These are phyloP conservation scores for Panaeolus cyanescens DNA, from an alignment of 768 basidiomycete species.

Conservation along the genomic window DNA sequence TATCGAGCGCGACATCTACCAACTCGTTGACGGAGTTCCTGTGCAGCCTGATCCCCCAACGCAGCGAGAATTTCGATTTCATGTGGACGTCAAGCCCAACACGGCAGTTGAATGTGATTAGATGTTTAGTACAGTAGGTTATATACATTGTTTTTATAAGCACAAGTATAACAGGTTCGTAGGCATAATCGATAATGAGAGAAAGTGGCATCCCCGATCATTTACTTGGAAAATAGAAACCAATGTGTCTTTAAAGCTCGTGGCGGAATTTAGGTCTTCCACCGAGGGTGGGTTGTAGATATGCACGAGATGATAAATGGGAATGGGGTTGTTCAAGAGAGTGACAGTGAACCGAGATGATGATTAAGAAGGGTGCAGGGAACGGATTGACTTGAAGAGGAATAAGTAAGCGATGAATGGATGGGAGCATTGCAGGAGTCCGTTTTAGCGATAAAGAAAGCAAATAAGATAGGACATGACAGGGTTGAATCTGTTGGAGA, in stretches of 20 bases:
- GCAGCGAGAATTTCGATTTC: slow-evolving; percentile 56
- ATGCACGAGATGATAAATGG: background rate
- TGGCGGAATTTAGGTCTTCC: background rate
- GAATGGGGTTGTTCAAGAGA: background rate
- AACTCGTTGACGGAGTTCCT: slow-evolving; percentile 40
- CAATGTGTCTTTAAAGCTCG: background rate
- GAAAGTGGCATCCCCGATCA: background rate
- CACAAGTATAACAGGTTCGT: background rate
- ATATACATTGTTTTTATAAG: background rate
- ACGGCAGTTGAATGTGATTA: slow-evolving; percentile 9
- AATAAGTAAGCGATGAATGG: slow-evolving; percentile 9
- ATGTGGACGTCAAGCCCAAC: slow-evolving; percentile 26
- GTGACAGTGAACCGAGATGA: background rate
- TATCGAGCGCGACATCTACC: slow-evolving; percentile 74
- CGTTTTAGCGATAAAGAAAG: slow-evolving; percentile 5
- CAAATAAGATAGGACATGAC: slow-evolving; percentile 6
- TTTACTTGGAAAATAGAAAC: background rate
- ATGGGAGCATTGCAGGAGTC: slow-evolving; percentile 2
- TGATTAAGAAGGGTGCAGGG: background rate
- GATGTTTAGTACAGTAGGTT: slow-evolving; percentile 15
- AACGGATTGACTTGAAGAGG: slow-evolving; percentile 11
- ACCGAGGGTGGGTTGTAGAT: background rate
- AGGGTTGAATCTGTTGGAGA: slow-evolving; percentile 9
- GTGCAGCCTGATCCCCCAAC: slow-evolving; percentile 39
- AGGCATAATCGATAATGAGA: background rate